Evolutionary conservation across 2,329 filamentous ascomycete genomes (phyloP), one percentile per base, ranked within the genome.

Genomic region (Grosmannia penicillata): DNA sequence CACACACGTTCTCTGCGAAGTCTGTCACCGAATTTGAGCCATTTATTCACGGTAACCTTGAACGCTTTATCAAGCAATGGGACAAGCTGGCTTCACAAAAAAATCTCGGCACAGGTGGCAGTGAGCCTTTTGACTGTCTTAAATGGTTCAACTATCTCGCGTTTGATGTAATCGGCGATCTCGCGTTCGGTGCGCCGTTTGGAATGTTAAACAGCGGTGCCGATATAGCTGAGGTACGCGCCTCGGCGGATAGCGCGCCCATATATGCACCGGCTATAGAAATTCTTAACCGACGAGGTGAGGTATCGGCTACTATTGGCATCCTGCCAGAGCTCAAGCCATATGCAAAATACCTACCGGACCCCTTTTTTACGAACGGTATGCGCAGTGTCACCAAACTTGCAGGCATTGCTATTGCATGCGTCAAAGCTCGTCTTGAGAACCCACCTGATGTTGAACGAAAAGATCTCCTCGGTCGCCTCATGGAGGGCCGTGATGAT

Each of bases 401-500:
- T 3, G 83, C 85, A 0, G 86, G 86, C 29, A 94, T 94, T 47
- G 87, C 86, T 23, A 79, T 89, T 39, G 84, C 86, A 1, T 71
- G 83, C 6, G 87, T 94, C 36, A 78, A 77, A 46, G 66, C 73
- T 15, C 73, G 86, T 14, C 64, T 93, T 1, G 78, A 81, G 9
- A 73, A 73, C 42, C 75, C 79, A n/a, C 71, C 69, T 2, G 61
- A 72, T 6, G 67, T 72, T 18, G 68, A 74, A 26, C 79, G 86
- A 44, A 78, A 79, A 35, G 86, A 95, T 51, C 70, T 95, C 1
- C 75, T 94, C 5, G 77, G 82, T 2, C 72, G 83, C 2, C 64
- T 95, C 9, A 89, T 93, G 75, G 81, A 93, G 58, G 85, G 83
- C 34, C 78, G 81, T 40, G 84, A 94, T 54, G 79, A 83, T 43